Conservation (phyloP, 768 basidiomycete genomes). For the Fistulinella prunicolor region DNA sequence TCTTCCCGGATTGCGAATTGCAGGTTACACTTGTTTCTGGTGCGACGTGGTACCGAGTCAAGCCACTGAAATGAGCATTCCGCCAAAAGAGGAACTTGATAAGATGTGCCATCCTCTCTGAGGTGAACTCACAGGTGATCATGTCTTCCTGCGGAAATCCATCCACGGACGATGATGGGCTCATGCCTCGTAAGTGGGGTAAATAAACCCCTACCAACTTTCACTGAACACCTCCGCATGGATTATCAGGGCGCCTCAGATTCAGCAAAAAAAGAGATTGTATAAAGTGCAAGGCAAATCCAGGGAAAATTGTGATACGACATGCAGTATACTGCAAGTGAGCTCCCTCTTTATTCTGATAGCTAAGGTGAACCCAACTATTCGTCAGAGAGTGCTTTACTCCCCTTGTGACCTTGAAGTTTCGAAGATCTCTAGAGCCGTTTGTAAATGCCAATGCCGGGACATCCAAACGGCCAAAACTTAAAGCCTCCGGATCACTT, state of each 20-base stretch:
- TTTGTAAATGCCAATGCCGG: constrained; percentile 54
- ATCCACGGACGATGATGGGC: constrained; percentile 50
- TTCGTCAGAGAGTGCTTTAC: constrained; percentile 59
- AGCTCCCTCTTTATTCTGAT: constrained; percentile 13
- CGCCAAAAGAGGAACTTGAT: neutral
- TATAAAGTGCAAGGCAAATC: constrained; percentile 67
- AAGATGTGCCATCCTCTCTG: too few species aligned
- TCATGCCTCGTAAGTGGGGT: constrained; percentile 63
- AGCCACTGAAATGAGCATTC: too few species aligned
- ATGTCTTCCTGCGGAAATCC: constrained; percentile 65
- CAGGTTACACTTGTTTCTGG: too few species aligned
- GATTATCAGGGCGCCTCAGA: constrained; percentile 55
- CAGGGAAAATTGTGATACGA: constrained; percentile 68
- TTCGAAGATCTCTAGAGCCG: constrained; percentile 64
- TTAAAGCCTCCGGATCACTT: constrained; percentile 68
- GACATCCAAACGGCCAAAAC: constrained; percentile 52
- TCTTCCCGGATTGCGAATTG: too few species aligned
- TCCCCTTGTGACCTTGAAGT: constrained; percentile 58
- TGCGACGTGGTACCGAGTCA: too few species aligned
- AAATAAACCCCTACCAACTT: neutral
- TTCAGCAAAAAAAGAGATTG: constrained; percentile 67
- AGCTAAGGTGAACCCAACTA: neutral
- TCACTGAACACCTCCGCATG: neutral
- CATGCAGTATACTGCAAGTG: constrained; percentile 87
- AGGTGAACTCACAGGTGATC: neutral